A percentile compares a stretch with the other conserved stretches of the same genome.
Conservation (phyloP, 306 rosid species). For the Adenanthera pavonina region DNA sequence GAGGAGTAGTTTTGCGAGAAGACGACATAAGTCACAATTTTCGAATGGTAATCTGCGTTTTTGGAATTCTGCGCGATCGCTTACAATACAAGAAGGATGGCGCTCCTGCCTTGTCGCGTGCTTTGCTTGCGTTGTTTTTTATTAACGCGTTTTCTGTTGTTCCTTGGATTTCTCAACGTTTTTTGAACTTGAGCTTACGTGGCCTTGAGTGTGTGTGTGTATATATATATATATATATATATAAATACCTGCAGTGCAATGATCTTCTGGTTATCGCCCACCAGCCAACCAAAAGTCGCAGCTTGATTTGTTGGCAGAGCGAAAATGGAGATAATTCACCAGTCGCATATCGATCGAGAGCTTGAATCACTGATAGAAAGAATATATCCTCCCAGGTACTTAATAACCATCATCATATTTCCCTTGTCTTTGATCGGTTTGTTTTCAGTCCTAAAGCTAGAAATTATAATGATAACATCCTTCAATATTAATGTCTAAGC, state of each 20-base stretch:
- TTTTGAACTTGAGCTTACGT: background rate
- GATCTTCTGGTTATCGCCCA: conserved; percentile 4
- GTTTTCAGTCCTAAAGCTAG: background rate
- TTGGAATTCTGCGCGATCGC: conserved; percentile 20
- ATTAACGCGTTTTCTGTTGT: conserved; percentile 23
- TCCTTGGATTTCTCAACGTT: conserved; percentile 14
- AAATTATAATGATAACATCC: background rate
- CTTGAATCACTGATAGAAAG: conserved; percentile 80
- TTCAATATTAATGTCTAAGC: background rate
- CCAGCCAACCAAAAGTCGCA: background rate
- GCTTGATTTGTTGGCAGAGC: conserved; percentile 15
- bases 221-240: too few relatives aligned
- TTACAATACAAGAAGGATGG: conserved; percentile 46
- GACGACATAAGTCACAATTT: background rate
- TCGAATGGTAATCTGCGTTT: background rate
- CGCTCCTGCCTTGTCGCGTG: conserved; percentile 39
- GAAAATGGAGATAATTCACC: conserved; percentile 63
- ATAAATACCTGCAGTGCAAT: conserved; percentile 19
- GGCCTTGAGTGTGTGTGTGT: too few relatives aligned
- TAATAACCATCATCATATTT: background rate
- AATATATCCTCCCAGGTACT: conserved; percentile 91
- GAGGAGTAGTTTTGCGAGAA: background rate
- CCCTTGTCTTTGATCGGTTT: background rate
- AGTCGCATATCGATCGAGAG: conserved; percentile 66
- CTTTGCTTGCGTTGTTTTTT: background rate